Base-by-base conservation (phyloP, 108 stramenopile species). In the Cyclotella baltica region DNA sequence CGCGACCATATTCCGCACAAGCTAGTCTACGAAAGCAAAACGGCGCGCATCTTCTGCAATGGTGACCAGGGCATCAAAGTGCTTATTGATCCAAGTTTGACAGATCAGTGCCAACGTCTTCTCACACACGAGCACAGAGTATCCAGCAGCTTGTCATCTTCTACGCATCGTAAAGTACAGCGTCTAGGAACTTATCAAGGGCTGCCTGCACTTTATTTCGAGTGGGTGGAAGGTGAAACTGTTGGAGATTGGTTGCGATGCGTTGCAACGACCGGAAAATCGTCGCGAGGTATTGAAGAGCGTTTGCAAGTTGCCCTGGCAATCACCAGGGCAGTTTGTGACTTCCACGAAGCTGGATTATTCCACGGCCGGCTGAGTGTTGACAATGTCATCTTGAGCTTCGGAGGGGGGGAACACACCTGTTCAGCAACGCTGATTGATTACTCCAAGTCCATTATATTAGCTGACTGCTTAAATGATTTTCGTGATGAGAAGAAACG, bases 151-250 rank as follows among this genome's bases (percentile, higher is more conserved):
- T n/a, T 48, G 47, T n/a, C 47, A 6, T 48, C 47, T 16, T 48
- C 47, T 48, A n/a, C 47, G 19, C 18, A n/a, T 2, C 47, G 47
- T n/a, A 48, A 48, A 4, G 47, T 48, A 1, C 2, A n/a, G n/a
- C 47, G 47, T n/a, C 1, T 48, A 6, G 47, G 47, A 48, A 6
- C 47, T 48, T 48, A 48, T 48, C 47, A 48, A 48, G 47, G n/a
- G 18, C 47, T n/a, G 2, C 47, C 47, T n/a, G 47, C 47, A 16
- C 0, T 65, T 9, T 65, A 65, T 11, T 65, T 65, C 28, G 43
- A 65, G 8, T 65, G 64, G 64, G 64, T 65, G 43, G 64, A 40
- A 27, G 64, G 64, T 4, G 27, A 25, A 16, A 43, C 64, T 13
- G 25, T 37, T 13, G 23, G 28, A n/a, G 35, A 65, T 4, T 65